Evolutionary conservation across 2,329 filamentous ascomycete species (phyloP).

Genomic region (Fusarium verticillioides): DNA sequence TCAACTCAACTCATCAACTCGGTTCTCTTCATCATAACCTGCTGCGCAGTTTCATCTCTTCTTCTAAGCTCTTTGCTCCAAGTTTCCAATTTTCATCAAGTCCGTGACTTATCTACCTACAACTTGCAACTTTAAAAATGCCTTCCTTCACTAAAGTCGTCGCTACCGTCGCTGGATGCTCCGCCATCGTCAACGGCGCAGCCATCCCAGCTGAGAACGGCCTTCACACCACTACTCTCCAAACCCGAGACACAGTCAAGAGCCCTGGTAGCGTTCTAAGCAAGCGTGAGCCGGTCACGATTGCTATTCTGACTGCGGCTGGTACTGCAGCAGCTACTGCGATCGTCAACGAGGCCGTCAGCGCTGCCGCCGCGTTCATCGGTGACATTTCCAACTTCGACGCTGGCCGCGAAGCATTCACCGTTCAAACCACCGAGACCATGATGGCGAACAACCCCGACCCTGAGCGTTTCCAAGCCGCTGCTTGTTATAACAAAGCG

Average conservation of each 20-base stretch:
- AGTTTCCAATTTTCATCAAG: neutral
- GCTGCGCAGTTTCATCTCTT: neutral
- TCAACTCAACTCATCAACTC: slow-evolving; percentile 10
- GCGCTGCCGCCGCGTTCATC: neutral
- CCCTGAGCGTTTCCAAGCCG: neutral
- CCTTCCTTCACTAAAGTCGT: neutral
- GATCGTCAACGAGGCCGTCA: neutral
- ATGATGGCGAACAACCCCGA: slow-evolving; percentile 12
- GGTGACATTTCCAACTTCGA: slow-evolving; percentile 9
- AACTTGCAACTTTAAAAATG: neutral
- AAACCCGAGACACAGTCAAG: neutral
- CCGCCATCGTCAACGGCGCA: neutral
- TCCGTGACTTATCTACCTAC: neutral
- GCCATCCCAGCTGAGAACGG: neutral
- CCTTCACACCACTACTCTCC: neutral
- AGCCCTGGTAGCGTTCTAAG: neutral
- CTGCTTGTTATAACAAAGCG: slow-evolving; percentile 5
- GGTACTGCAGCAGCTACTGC: neutral
- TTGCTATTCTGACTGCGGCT: slow-evolving; percentile 1
- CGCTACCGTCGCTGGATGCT: neutral
- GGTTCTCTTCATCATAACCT: neutral
- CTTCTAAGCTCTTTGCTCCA: neutral
- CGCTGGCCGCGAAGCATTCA: slow-evolving; percentile 2
- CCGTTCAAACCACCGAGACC: neutral
- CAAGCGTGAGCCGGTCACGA: neutral